Conservation (phyloP, 352 stramenopile genomes). For the Pythium folliculosum region DNA sequence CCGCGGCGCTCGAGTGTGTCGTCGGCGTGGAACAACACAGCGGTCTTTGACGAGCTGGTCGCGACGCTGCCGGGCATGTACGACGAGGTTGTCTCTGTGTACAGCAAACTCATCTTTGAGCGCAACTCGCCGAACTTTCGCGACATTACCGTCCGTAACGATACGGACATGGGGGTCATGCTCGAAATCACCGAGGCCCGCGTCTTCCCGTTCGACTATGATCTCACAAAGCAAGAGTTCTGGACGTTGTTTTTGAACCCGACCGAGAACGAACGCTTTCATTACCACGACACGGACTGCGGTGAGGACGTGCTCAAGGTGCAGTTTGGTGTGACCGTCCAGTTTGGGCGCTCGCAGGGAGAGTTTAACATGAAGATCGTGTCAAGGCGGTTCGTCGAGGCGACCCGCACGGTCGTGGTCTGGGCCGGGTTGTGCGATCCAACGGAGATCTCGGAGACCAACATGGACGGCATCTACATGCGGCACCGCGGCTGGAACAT, state of each 20-base stretch:
- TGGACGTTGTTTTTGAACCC: conserved; percentile 10
- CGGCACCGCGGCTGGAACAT: conserved; percentile 21
- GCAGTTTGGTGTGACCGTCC: conserved; percentile 13
- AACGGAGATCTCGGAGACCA: conserved; percentile 20
- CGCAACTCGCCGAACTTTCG: conserved; percentile 14
- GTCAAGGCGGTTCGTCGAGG: conserved; percentile 15
- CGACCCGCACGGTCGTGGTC: conserved; percentile 19
- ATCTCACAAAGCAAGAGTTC: conserved; percentile 1
- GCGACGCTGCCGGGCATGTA: not conserved
- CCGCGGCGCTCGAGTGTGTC: conserved; percentile 11
- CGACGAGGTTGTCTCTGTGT: not conserved
- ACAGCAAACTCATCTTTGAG: conserved; percentile 8
- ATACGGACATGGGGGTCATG: conserved; percentile 15
- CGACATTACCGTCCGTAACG: conserved; percentile 21
- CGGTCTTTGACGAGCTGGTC: conserved; percentile 20
- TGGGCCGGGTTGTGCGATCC: conserved; percentile 20
- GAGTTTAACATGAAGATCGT: conserved; percentile 19
- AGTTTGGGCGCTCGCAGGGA: conserved; percentile 2
- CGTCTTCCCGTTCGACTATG: conserved; percentile 16
- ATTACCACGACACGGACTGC: conserved; percentile 26
- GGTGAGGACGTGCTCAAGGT: conserved; percentile 15
- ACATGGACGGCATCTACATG: conserved; percentile 27
- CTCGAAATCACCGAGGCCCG: conserved; percentile 16
- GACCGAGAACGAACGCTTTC: conserved; percentile 13
- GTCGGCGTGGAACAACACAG: conserved; percentile 15